phyloP scores from a whole-genome alignment of 192 early-diverging fungal species.

The Radiomyces spectabilis region DNA sequence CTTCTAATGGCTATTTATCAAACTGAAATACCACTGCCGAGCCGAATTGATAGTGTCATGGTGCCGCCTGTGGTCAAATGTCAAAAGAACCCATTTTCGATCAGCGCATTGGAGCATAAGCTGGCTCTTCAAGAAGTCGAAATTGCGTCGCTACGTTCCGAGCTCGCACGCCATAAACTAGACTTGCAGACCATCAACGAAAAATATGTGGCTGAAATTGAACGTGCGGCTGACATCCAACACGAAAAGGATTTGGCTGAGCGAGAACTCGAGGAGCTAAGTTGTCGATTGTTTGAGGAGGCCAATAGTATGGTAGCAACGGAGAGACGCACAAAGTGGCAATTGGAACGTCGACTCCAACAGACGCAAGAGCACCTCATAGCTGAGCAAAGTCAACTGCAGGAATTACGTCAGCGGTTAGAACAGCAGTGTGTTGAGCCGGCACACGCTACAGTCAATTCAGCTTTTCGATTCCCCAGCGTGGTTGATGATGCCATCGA shows the following conservation, averaged over 20 bases:
- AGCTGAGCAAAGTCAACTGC: conserved; percentile 71
- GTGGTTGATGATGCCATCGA: conserved; percentile 63
- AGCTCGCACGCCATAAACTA: conserved; percentile 48
- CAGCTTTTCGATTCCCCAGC: too few species aligned
- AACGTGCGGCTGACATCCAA: conserved; percentile 75
- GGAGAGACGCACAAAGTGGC: conserved; percentile 51
- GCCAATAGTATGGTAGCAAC: conserved; percentile 83
- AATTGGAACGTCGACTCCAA: conserved; percentile 46
- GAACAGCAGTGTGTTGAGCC: too few species aligned
- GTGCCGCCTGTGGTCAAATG: too few species aligned
- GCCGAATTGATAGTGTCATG: too few species aligned
- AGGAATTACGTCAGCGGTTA: conserved; percentile 4
- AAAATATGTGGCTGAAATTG: conserved; percentile 73
- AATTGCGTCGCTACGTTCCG: too few species aligned
- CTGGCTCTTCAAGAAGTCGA: too few species aligned
- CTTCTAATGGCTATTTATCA: background rate
- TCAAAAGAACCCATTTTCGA: too few species aligned
- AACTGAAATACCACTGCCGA: background rate
- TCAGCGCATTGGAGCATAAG: too few species aligned
- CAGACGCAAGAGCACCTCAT: conserved; percentile 53
- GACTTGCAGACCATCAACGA: conserved; percentile 61
- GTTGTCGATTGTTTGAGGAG: conserved; percentile 79
- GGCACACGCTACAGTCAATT: too few species aligned
- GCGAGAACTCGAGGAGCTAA: conserved; percentile 87
- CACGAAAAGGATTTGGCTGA: conserved; percentile 82